Evolutionary conservation across 768 basidiomycete species (phyloP).

Genomic region (Xerocomellus chrysenteron): DNA sequence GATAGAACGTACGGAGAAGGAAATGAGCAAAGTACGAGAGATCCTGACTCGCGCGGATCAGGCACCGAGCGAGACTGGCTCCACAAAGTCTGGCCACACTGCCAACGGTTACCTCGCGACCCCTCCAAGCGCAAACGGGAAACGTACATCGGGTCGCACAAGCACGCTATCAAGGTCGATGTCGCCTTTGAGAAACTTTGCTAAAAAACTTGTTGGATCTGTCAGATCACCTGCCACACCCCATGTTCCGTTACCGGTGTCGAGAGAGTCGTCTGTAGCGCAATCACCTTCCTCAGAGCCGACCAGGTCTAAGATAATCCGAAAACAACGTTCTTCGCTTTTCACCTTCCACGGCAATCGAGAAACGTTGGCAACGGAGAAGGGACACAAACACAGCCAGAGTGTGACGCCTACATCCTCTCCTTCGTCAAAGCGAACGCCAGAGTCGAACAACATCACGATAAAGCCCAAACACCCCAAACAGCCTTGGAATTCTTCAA

Average conservation of each 20-base stretch:
- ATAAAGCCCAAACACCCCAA: slow-evolving; percentile 41
- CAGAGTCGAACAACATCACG: slow-evolving; percentile 40
- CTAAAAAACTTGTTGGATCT: slow-evolving; percentile 61
- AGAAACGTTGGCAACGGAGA: slow-evolving; percentile 51
- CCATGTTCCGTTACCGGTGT: slow-evolving; percentile 47
- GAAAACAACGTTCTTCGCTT: slow-evolving; percentile 64
- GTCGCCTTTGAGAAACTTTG: slow-evolving; percentile 78
- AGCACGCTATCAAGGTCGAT: slow-evolving; percentile 67
- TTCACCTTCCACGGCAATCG: slow-evolving; percentile 50
- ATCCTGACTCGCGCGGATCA: slow-evolving; percentile 51
- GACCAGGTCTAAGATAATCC: slow-evolving; percentile 31
- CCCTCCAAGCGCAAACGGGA: slow-evolving; percentile 50
- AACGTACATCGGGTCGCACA: slow-evolving; percentile 41
- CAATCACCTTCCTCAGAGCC: slow-evolving; percentile 59
- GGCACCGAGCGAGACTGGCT: slow-evolving; percentile 64
- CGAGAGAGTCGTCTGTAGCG: slow-evolving; percentile 36
- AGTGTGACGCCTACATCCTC: slow-evolving; percentile 73
- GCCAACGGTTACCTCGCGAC: slow-evolving; percentile 65
- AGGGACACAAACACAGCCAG: slow-evolving; percentile 65
- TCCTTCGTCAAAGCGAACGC: slow-evolving; percentile 38
- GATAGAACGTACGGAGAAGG: slow-evolving; percentile 75
- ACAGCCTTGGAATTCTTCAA: slow-evolving; percentile 80
- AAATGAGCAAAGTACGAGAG: slow-evolving; percentile 73
- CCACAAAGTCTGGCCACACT: slow-evolving; percentile 60
- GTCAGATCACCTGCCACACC: slow-evolving; percentile 39